These are phyloP conservation scores for Passiflora organensis DNA, from an alignment of 345 rosid species.

Conservation along the genomic window DNA sequence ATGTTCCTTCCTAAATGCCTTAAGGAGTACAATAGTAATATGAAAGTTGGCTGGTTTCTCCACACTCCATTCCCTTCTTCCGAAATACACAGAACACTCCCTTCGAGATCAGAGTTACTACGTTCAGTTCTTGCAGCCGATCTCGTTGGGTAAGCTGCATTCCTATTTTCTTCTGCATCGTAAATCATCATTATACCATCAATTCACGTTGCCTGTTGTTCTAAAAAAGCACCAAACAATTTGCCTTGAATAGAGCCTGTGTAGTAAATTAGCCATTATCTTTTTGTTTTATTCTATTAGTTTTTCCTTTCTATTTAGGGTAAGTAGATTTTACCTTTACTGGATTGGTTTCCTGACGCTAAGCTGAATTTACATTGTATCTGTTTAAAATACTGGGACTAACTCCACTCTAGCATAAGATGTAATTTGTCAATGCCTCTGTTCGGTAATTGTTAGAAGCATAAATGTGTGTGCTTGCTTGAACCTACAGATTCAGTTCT, in stretches of 20 bases:
- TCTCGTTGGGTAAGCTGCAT: constrained; percentile 78
- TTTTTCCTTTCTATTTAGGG: too few species aligned
- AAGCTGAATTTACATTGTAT: too few species aligned
- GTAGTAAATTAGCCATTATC: background rate
- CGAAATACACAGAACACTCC: constrained; percentile 95
- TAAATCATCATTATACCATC: background rate
- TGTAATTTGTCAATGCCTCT: too few species aligned
- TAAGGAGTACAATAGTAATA: constrained; percentile 64
- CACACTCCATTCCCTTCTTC: constrained; percentile 99
- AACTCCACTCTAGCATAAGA: too few species aligned
- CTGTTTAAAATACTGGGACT: too few species aligned
- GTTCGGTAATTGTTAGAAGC: too few species aligned
- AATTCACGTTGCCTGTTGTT: too few species aligned
- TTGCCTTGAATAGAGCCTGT: background rate
- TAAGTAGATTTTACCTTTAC: too few species aligned
- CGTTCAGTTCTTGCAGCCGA: constrained; percentile 98
- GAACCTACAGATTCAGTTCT: too few species aligned
- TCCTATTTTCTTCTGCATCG: background rate
- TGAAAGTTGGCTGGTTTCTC: constrained; percentile 99
- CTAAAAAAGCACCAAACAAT: too few species aligned
- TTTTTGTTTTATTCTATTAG: background rate
- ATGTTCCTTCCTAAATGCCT: constrained; percentile 98
- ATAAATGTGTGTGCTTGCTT: too few species aligned
- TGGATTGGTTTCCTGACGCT: too few species aligned
- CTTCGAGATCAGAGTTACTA: constrained; percentile 90